These are phyloP conservation scores for Biscutella laevigata DNA, from an alignment of 441 rosid genomes.

Conservation along the genomic window DNA sequence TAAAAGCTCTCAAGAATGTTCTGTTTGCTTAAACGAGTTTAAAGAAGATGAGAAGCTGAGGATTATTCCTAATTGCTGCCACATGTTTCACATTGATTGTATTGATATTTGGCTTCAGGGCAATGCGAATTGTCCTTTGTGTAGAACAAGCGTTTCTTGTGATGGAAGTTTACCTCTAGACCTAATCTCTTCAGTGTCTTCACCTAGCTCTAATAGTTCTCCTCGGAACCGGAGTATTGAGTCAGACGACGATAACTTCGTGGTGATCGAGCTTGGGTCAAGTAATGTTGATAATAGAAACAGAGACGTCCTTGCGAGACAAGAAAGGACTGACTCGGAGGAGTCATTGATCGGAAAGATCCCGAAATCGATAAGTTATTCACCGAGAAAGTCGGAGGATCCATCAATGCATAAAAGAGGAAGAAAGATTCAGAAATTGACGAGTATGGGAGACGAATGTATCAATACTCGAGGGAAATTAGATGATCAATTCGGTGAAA, in stretches of 20 bases:
- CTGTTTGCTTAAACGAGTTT: conserved; percentile 57
- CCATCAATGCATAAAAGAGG: conserved; percentile 21
- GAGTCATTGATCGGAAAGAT: conserved; percentile 4
- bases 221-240: background rate
- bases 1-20: conserved; percentile 35
- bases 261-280: conserved; percentile 47
- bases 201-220: conserved; percentile 33
- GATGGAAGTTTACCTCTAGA: conserved; percentile 29
- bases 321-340: conserved; percentile 26
- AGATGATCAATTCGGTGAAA: conserved; percentile 31
- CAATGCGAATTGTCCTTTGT: conserved; percentile 54
- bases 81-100: conserved; percentile 52
- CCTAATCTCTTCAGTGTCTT: conserved; percentile 50
- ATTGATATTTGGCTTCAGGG: conserved; percentile 54
- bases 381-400: conserved; percentile 28
- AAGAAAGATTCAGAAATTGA: conserved; percentile 22
- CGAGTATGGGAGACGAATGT: conserved; percentile 51
- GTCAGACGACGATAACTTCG: conserved; percentile 39
- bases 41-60: conserved; percentile 49
- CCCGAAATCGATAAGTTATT: conserved; percentile 24
- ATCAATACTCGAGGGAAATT: conserved; percentile 44
- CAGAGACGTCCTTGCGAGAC: conserved; percentile 13
- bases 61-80: conserved; percentile 52
- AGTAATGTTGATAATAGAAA: conserved; percentile 12
- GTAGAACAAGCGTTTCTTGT: conserved; percentile 51